Evolutionary conservation across 1,139 yeast species (phyloP).

Genomic region (Pichia sp.): DNA sequence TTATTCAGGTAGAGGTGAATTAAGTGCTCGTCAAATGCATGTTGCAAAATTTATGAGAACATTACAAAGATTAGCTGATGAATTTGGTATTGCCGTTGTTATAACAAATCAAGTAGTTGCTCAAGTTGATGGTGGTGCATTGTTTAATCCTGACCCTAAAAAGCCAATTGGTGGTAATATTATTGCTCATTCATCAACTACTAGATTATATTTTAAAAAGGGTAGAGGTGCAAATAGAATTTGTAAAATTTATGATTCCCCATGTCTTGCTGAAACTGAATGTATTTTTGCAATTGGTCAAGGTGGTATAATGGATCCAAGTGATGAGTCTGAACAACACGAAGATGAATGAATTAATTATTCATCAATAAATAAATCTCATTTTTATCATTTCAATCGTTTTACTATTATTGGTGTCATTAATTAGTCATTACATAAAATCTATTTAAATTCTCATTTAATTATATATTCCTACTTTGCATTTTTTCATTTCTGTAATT

Average conservation of each 20-base stretch:
- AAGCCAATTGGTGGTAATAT: slow-evolving; percentile 99
- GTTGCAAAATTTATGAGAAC: slow-evolving; percentile 91
- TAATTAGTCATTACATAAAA: not conserved
- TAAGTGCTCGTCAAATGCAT: slow-evolving; percentile 90
- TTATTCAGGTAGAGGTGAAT: slow-evolving; percentile 92
- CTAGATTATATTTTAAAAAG: slow-evolving; percentile 81
- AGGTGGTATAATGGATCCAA: slow-evolving; percentile 96
- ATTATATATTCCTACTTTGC: too few relatives aligned
- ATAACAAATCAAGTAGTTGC: slow-evolving; percentile 98
- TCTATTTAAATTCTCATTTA: too few relatives aligned
- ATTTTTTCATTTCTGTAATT: not conserved
- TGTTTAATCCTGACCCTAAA: slow-evolving; percentile 95
- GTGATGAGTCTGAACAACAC: slow-evolving; percentile 37
- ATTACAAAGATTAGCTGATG: slow-evolving; percentile 90
- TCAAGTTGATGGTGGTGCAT: slow-evolving; percentile 86
- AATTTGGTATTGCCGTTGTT: slow-evolving; percentile 97
- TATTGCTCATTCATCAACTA: slow-evolving; percentile 94
- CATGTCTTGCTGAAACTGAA: slow-evolving; percentile 92
- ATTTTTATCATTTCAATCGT: not conserved
- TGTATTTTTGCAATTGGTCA: slow-evolving; percentile 93
- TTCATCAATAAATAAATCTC: not conserved
- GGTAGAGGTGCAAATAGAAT: slow-evolving; percentile 90
- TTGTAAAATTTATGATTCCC: slow-evolving; percentile 91
- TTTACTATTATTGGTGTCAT: not conserved
- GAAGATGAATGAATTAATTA: slow-evolving; percentile 48